Evolutionary conservation across 257 asterid species (phyloP), one percentile per base, ranked within the genome.

Genomic region (Petrea volubilis): DNA sequence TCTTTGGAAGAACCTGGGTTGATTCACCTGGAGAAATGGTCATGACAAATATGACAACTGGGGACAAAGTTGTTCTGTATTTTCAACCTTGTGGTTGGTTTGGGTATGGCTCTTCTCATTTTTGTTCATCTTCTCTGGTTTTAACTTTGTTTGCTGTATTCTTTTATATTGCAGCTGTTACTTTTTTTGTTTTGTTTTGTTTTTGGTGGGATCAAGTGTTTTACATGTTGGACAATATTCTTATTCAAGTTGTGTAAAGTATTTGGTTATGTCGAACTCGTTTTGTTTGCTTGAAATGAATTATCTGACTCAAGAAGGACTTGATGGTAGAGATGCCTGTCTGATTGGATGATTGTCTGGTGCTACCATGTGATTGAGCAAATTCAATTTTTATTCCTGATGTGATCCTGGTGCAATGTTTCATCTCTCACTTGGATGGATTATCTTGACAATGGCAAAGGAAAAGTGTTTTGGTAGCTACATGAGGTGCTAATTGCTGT

Each of bases 81-180:
- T 95, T 95, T 84, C 99, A 95, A 78, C 99, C 99, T 58, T 95
- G 98, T 67, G 97, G 99, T 57, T 95, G 99, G 99, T 92, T 95
- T 69, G 99, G 99, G 99, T 94, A 88, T 58, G 96, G 38, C 50
- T 64, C 60, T 6, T 2, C 31, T 63, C 40, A 50, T 46, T n/a
- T 20, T 50, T 15, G 3, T 44, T 50, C 56, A 47, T 28, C 58
- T 7, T 46, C 53, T n/a, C 8, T 68, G 27, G 12, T 60, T 56
- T 23, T 24, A 33, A 28, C 58, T 6, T 62, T 61, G 11, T 69
- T 8, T 15, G 38, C 25, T 47, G 24, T 15, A 11, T 13, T 47
- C 60, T n/a, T n/a, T n/a, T n/a, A 31, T 31, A 7, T 31, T 31
- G 38, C 38, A 31, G 38, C 7, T 31, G 38, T 3, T 31, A 31